Evolutionary conservation across 73 alveolate genomes (phyloP).

Genomic region (Stentor roeselii): DNA sequence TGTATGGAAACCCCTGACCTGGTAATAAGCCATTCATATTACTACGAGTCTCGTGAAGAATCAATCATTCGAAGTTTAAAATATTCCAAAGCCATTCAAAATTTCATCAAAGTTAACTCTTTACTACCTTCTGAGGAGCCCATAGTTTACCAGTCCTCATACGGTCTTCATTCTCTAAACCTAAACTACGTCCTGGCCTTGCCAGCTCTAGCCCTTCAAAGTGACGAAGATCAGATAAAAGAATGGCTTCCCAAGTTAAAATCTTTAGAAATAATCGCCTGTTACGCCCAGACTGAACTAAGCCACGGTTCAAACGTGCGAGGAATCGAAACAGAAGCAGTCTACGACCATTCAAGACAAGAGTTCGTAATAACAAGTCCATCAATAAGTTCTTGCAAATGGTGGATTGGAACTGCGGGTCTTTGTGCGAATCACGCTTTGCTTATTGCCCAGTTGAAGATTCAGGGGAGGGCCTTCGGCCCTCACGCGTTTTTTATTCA

Average conservation of each 20-base stretch:
- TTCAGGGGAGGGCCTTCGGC: constrained; percentile 61
- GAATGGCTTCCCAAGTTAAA: constrained; percentile 48
- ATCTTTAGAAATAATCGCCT: constrained; percentile 50
- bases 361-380: constrained; percentile 61
- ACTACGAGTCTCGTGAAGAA: not conserved
- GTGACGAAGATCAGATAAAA: constrained; percentile 53
- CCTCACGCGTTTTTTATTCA: constrained; percentile 79
- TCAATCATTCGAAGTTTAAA: not conserved
- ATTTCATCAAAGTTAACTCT: not conserved
- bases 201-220: constrained; percentile 39
- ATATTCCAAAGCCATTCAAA: constrained; percentile 1
- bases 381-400: constrained; percentile 51
- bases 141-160: not conserved
- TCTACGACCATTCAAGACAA: constrained; percentile 53
- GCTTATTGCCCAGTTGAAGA: constrained; percentile 64
- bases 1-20: constrained; percentile 1
- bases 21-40: not conserved
- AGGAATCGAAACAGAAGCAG: constrained; percentile 75
- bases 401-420: constrained; percentile 78
- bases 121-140: not conserved
- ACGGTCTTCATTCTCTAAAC: not conserved
- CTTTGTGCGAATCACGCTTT: constrained; percentile 63
- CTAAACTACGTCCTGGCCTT: constrained; percentile 42
- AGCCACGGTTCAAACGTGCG: constrained; percentile 88
- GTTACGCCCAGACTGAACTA: constrained; percentile 84